These are phyloP conservation scores for Boletus rex-veris DNA, from an alignment of 768 basidiomycete species.

Conservation along the genomic window DNA sequence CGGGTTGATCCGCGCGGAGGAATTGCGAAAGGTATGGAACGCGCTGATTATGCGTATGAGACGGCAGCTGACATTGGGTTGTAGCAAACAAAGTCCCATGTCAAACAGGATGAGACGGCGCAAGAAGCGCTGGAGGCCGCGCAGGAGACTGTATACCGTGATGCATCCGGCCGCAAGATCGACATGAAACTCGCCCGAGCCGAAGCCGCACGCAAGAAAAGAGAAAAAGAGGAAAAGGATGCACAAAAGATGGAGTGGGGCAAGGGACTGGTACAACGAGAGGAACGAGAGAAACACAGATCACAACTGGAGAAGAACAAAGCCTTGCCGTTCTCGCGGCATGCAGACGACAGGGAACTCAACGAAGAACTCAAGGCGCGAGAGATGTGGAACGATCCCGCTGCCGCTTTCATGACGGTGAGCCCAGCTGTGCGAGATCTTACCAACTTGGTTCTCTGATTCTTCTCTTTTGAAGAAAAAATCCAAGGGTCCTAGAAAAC, in stretches of 20 bases:
- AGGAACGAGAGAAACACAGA: constrained; percentile 67
- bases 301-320: constrained; percentile 67
- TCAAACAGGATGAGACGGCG: constrained; percentile 37
- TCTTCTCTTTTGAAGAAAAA: constrained; percentile 54
- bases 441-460: constrained; percentile 1
- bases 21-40: constrained; percentile 56
- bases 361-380: constrained; percentile 81
- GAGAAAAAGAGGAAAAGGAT: constrained; percentile 82
- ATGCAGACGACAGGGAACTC: constrained; percentile 78
- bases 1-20: constrained; percentile 73
- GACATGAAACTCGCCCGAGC: constrained; percentile 83
- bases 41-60: neutral
- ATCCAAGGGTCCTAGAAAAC: constrained; percentile 72
- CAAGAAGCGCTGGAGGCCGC: constrained; percentile 52
- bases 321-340: constrained; percentile 65
- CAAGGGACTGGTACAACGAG: constrained; percentile 88
- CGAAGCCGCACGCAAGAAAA: constrained; percentile 76
- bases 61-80: neutral
- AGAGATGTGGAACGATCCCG: constrained; percentile 97
- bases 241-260: constrained; percentile 97
- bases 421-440: constrained; percentile 20
- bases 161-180: constrained; percentile 81
- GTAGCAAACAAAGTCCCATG: constrained; percentile 40
- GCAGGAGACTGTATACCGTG: constrained; percentile 93
- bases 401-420: constrained; percentile 89